Evolutionary conservation across 2,329 filamentous ascomycete genomes (phyloP).

Genomic region (Fusarium graminum): DNA sequence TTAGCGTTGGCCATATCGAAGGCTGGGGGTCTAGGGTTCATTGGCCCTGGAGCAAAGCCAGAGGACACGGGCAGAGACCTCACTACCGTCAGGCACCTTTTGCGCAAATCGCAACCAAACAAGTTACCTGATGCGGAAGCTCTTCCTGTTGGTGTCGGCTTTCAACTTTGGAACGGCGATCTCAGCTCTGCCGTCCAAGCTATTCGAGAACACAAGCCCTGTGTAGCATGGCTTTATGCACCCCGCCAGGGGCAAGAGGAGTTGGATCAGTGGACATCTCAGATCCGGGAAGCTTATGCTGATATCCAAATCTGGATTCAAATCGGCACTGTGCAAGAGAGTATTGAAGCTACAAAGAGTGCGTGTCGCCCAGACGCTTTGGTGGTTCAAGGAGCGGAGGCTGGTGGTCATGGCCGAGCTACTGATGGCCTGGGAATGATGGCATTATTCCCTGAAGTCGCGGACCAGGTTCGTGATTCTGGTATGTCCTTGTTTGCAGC

Average conservation of each 20-base stretch:
- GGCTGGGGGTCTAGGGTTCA: conserved; percentile 75
- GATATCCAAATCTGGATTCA: conserved; percentile 66
- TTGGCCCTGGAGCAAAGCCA: conserved; percentile 57
- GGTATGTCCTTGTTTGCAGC: conserved; percentile 63
- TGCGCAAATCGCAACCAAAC: conserved; percentile 29
- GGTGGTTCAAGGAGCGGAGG: conserved; percentile 66
- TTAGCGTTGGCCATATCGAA: conserved; percentile 75
- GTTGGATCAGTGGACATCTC: conserved; percentile 59
- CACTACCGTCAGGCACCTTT: conserved; percentile 45
- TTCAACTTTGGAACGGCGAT: conserved; percentile 59
- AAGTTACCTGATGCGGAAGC: conserved; percentile 24
- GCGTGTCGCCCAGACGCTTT: conserved; percentile 60
- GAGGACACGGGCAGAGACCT: conserved; percentile 51
- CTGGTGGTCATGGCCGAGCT: conserved; percentile 65
- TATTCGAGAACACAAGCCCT: conserved; percentile 51
- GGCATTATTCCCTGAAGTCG: conserved; percentile 64
- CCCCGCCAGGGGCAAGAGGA: conserved; percentile 54
- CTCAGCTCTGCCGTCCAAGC: conserved; percentile 50
- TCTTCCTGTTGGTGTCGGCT: conserved; percentile 62
- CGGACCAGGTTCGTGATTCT: conserved; percentile 54
- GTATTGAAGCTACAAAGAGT: conserved; percentile 56
- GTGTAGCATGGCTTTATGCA: conserved; percentile 61
- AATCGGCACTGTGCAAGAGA: conserved; percentile 63
- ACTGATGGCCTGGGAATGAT: conserved; percentile 60
- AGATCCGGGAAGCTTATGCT: conserved; percentile 56